These are phyloP conservation scores for Suillus alpinus DNA, from an alignment of 768 basidiomycete species.

Conservation along the genomic window DNA sequence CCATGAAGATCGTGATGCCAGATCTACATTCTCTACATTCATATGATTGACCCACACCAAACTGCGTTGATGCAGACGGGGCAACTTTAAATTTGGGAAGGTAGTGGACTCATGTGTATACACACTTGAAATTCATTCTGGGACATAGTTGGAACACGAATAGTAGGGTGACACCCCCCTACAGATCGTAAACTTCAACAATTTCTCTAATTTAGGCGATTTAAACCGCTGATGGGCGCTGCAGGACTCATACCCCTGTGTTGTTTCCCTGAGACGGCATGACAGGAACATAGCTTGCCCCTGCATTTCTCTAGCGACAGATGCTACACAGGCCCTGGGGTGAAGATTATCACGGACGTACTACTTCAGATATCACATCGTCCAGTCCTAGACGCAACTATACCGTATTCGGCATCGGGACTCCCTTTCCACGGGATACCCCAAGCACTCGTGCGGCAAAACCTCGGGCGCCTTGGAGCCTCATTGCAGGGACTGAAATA, in stretches of 20 bases:
- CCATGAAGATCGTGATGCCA: constrained; percentile 28
- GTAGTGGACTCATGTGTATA: constrained; percentile 9
- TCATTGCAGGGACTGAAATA: not conserved
- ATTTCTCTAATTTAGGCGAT: not conserved
- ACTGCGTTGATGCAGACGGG: constrained; percentile 32
- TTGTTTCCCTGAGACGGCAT: not conserved
- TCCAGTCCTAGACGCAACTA: not conserved
- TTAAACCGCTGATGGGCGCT: not conserved
- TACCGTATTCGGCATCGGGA: not conserved
- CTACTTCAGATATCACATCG: not conserved
- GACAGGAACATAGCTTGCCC: not conserved
- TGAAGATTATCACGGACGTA: not conserved
- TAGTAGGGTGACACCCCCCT: not conserved
- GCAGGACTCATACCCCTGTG: not conserved
- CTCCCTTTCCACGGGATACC: not conserved
- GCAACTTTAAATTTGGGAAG: constrained; percentile 20
- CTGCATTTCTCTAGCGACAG: not conserved
- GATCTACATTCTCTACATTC: constrained; percentile 21
- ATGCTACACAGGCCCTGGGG: not conserved
- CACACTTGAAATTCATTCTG: constrained; percentile 16
- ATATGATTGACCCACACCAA: constrained; percentile 27
- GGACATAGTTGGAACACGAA: constrained; percentile 24
- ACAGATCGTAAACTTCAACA: not conserved
- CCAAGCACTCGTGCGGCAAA: not conserved
- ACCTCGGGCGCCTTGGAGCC: not conserved